Evolutionary conservation across 768 basidiomycete species (phyloP), one percentile per base, ranked within the genome.

Genomic region (Pleurotus giganteus): DNA sequence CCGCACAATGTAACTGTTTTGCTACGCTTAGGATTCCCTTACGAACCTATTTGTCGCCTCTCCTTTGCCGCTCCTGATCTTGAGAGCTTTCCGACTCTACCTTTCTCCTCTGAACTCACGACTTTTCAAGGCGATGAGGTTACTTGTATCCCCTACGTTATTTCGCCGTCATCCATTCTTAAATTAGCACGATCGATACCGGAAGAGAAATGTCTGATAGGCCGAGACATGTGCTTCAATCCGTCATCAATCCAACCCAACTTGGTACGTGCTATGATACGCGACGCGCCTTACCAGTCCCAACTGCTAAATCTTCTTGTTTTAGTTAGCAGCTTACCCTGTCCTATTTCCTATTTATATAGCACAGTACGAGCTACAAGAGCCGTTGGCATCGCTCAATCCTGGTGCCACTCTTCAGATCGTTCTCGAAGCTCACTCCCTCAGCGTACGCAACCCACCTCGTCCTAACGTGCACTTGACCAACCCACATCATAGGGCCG

Each of bases 281-380:
- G 7, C 32, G 15, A 23, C 12, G 8, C 28, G 39, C 15, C 17
- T 36, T 4, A 19, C 45, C 4, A 47, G 31, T 23, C 45, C 49
- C 45, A 54, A 54, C 28, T 61, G 39, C 31, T 50, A 51, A 56
- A 15, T 26, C 50, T 29, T 23, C 32, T 7, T 41, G 19, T n/a
- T 21, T 53, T 59, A 85, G 85, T 69, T 80, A 17, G 77, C 84
- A 21, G 83, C 79, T 32, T 84, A 82, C 58, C 86, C 86, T 2
- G 69, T 88, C 28, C 73, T 88, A 19, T 65, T 88, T n/a, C 86
- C 86, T 4, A 63, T 85, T 4, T 88, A 87, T 66, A 68, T 87
- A 8, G 75, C 73, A 17, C 77, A 78, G 59, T 87, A 85, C 61
- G 60, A 75, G 47, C 59, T 66, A 5, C 42, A 55, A 4, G 54